A percentile compares a stretch with the other conserved stretches of the same genome.
These are phyloP conservation scores for Ogataea minuta DNA, from an alignment of 805 yeast species.

Conservation along the genomic window DNA sequence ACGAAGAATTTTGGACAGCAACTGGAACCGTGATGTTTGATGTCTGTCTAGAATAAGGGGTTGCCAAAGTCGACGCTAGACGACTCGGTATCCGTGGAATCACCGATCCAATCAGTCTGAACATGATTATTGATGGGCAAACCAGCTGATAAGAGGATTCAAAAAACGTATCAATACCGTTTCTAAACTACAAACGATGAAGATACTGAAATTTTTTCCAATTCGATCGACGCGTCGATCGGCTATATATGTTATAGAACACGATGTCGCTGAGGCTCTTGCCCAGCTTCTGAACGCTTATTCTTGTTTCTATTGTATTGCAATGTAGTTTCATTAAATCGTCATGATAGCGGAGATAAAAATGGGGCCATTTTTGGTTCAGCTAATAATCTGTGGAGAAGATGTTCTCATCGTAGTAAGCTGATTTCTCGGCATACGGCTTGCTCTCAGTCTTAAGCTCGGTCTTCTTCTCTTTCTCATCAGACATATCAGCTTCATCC, in stretches of 20 bases:
- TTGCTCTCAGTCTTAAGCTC: conserved; percentile 1
- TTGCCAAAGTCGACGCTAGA: conserved; percentile 6
- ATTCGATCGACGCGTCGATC: conserved; percentile 12
- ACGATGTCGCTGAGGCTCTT: too few relatives aligned
- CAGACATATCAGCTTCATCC: conserved; percentile 11
- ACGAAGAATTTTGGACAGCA: conserved; percentile 1
- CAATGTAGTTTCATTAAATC: conserved; percentile 2
- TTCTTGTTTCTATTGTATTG: background rate
- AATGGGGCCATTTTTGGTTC: too few relatives aligned
- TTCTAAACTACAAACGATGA: background rate
- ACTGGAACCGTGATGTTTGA: background rate
- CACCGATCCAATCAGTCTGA: conserved; percentile 6
- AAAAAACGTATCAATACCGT: background rate
- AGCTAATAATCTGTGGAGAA: conserved; percentile 18
- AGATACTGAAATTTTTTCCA: conserved; percentile 7
- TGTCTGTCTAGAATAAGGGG: background rate
- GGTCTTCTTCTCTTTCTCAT: conserved; percentile 2
- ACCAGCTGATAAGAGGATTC: background rate
- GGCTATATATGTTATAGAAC: background rate
- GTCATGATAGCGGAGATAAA: background rate
- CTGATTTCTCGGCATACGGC: conserved; percentile 1
- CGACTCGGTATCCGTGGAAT: conserved; percentile 8
- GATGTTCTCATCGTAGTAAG: conserved; percentile 15
- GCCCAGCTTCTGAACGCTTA: background rate
- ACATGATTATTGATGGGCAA: conserved; percentile 3